Evolutionary conservation across 1,284 basidiomycete species (phyloP).

Genomic region (Ganoderma resinaceum): DNA sequence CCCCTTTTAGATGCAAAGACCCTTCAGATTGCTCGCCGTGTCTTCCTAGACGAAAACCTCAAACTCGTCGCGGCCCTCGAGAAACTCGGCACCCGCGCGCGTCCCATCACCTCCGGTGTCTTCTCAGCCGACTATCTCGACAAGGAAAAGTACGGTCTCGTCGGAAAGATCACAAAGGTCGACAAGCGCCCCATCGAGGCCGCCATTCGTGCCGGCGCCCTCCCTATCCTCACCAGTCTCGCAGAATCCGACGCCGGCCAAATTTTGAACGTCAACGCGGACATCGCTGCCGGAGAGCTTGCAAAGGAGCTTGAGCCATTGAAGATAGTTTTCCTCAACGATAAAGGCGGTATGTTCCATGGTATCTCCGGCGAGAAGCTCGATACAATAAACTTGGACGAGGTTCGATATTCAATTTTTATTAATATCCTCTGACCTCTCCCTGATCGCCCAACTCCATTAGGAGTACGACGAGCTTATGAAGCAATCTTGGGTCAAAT

Average conservation of each 20-base stretch:
- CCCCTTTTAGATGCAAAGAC: constrained; percentile 82
- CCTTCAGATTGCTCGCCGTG: constrained; percentile 90
- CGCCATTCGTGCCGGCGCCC: constrained; percentile 90
- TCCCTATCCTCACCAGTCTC: constrained; percentile 92
- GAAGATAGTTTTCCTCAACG: constrained; percentile 99
- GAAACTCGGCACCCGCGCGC: constrained; percentile 90
- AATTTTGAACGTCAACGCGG: constrained; percentile 96
- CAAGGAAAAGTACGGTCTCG: constrained; percentile 92
- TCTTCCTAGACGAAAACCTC: constrained; percentile 95
- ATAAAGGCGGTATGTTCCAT: constrained; percentile 98
- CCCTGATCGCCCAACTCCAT: constrained; percentile 10
- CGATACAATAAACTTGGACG: constrained; percentile 96
- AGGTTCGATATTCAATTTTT: constrained; percentile 54
- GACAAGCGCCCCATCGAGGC: constrained; percentile 96
- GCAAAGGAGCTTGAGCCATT: constrained; percentile 97
- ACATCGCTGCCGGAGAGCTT: constrained; percentile 95
- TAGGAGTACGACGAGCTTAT: constrained; percentile 96
- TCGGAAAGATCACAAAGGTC: constrained; percentile 91
- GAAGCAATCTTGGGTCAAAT: constrained; percentile 99
- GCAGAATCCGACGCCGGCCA: constrained; percentile 93
- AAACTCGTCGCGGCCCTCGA: constrained; percentile 92
- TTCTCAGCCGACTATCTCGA: constrained; percentile 96
- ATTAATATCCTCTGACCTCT: neutral
- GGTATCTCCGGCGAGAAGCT: constrained; percentile 96
- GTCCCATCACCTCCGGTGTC: constrained; percentile 95